Conservation (phyloP, 1,284 basidiomycete genomes). For the Athelia sp. region DNA sequence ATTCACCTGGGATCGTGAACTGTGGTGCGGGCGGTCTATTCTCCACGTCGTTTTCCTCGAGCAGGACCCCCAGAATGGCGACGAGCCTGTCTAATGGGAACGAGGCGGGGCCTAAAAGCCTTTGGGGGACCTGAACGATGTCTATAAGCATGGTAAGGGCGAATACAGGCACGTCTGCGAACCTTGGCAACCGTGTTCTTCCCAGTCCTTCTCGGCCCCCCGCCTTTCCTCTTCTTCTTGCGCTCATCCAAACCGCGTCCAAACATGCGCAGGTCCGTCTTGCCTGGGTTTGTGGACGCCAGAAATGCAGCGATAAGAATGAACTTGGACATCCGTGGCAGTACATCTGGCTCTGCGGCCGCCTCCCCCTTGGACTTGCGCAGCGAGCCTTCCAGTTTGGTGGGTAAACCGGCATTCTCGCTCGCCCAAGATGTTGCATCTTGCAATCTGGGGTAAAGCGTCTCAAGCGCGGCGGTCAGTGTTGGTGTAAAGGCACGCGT, state of each 20-base stretch:
- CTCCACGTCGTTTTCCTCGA: conserved; percentile 78
- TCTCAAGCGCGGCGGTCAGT: conserved; percentile 54
- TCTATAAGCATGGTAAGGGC: background rate
- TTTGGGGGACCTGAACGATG: conserved; percentile 60
- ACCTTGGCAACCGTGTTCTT: conserved; percentile 45
- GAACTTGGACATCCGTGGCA: conserved; percentile 67
- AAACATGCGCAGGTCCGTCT: conserved; percentile 80
- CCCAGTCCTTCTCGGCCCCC: conserved; percentile 24
- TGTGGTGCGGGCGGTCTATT: conserved; percentile 39
- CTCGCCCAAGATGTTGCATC: conserved; percentile 57
- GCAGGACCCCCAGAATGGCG: conserved; percentile 77
- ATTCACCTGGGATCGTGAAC: conserved; percentile 50
- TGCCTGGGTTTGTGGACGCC: conserved; percentile 83
- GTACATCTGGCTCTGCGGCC: conserved; percentile 16
- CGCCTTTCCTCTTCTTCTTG: conserved; percentile 47
- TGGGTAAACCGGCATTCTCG: conserved; percentile 33
- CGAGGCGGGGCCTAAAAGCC: conserved; percentile 73
- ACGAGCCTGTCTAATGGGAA: conserved; percentile 83
- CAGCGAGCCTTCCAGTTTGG: conserved; percentile 4
- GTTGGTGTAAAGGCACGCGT: conserved; percentile 55
- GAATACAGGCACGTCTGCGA: background rate
- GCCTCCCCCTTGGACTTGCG: conserved; percentile 8
- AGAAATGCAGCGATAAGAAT: conserved; percentile 80
- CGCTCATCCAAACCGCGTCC: conserved; percentile 66
- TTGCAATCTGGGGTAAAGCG: conserved; percentile 59